Evolutionary conservation across 2,329 filamentous ascomycete species (phyloP).

Genomic region (Scytalidium lignicola): DNA sequence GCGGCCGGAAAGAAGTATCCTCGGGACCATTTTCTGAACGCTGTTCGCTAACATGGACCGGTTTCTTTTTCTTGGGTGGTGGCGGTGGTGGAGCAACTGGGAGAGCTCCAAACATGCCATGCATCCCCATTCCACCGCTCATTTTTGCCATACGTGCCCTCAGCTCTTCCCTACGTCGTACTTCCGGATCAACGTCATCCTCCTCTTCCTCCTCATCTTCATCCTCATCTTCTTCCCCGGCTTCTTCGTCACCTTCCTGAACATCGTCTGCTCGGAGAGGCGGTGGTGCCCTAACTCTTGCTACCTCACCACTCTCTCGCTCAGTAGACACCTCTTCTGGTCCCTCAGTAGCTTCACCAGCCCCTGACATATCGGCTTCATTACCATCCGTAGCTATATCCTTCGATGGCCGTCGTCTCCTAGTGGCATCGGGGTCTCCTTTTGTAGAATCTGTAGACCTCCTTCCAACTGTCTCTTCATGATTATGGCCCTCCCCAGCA

Average conservation of each 20-base stretch:
- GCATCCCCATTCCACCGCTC: slow-evolving; percentile 96
- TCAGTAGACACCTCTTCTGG: slow-evolving; percentile 53
- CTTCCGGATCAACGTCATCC: slow-evolving; percentile 82
- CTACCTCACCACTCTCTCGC: slow-evolving; percentile 63
- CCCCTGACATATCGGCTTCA: slow-evolving; percentile 60
- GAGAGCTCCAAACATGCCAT: slow-evolving; percentile 82
- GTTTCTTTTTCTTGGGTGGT: slow-evolving; percentile 53
- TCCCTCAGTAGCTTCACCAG: slow-evolving; percentile 58
- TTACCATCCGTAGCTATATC: slow-evolving; percentile 49
- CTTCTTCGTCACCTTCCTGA: slow-evolving; percentile 37
- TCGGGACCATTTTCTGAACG: slow-evolving; percentile 38
- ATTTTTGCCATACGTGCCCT: slow-evolving; percentile 97
- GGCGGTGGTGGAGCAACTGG: slow-evolving; percentile 49
- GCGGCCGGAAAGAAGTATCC: slow-evolving; percentile 39
- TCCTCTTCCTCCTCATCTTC: slow-evolving; percentile 71
- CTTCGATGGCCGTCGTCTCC: slow-evolving; percentile 8
- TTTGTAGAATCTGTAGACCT: slow-evolving; percentile 43
- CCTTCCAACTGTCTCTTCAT: slow-evolving; percentile 41
- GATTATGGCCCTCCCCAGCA: slow-evolving; percentile 41
- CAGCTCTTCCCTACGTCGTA: slow-evolving; percentile 78
- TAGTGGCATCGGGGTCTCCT: slow-evolving; percentile 22
- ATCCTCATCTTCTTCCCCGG: slow-evolving; percentile 45
- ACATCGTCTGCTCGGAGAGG: slow-evolving; percentile 31
- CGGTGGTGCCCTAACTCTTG: slow-evolving; percentile 17
- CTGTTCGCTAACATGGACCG: slow-evolving; percentile 35